A percentile compares a stretch with the other conserved stretches of the same genome.
phyloP scores from a whole-genome alignment of 1,284 basidiomycete genomes.

The Schizophyllum amplum region DNA sequence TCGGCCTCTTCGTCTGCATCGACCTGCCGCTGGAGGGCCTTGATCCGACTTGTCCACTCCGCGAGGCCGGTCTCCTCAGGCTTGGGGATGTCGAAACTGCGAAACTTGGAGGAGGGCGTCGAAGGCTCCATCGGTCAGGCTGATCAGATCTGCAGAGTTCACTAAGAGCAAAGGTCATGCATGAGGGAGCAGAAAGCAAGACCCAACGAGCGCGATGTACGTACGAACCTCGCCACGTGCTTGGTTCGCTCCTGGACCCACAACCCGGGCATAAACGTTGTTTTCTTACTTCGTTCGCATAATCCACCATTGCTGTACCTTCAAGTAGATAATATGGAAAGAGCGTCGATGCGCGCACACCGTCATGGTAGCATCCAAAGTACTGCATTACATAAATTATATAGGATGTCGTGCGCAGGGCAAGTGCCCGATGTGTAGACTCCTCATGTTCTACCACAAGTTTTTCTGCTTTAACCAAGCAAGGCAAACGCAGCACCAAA shows the following conservation, averaged over 20 bases:
- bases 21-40: conserved; percentile 68
- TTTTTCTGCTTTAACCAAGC: neutral
- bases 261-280: too few relatives aligned
- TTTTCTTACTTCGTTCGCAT: too few relatives aligned
- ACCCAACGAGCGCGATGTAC: conserved; percentile 15
- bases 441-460: too few relatives aligned
- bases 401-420: too few relatives aligned
- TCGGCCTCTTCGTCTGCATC: conserved; percentile 73
- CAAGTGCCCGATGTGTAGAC: too few relatives aligned
- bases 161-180: neutral
- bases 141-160: neutral
- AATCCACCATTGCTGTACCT: too few relatives aligned
- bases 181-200: conserved; percentile 22
- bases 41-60: conserved; percentile 74
- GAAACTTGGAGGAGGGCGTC: conserved; percentile 4
- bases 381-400: too few relatives aligned
- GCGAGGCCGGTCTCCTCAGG: conserved; percentile 51
- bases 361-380: too few relatives aligned
- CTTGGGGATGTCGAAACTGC: conserved; percentile 29
- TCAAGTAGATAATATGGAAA: too few relatives aligned
- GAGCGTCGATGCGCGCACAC: too few relatives aligned
- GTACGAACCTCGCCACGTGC: neutral
- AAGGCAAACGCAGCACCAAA: conserved; percentile 4
- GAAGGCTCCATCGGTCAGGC: conserved; percentile 1
- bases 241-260: neutral